phyloP scores from a whole-genome alignment of 192 early-diverging fungal species.

The Backusella sp. region DNA sequence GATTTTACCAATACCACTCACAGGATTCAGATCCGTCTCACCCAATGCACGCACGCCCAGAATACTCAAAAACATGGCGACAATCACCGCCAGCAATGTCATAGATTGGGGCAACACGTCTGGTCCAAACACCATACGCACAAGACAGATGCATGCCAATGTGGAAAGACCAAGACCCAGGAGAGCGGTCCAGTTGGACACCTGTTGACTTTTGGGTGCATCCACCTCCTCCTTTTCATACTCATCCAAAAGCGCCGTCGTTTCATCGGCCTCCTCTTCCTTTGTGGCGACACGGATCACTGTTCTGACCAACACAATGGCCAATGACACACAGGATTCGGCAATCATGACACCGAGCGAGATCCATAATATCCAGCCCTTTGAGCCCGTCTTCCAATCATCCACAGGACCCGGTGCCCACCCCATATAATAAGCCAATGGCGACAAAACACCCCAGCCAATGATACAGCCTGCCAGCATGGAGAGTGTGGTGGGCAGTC shows the following conservation, averaged over 20 bases:
- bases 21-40: constrained; percentile 83
- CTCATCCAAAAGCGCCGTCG: background rate
- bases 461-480: constrained; percentile 69
- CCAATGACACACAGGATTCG: constrained; percentile 64
- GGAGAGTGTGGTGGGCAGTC: constrained; percentile 66
- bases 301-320: constrained; percentile 42
- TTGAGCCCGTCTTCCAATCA: constrained; percentile 66
- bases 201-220: constrained; percentile 51
- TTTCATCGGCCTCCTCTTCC: background rate
- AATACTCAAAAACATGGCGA: constrained; percentile 74
- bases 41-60: constrained; percentile 85
- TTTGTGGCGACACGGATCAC: constrained; percentile 35
- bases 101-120: constrained; percentile 61
- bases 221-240: constrained; percentile 29
- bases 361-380: constrained; percentile 81
- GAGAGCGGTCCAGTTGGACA: constrained; percentile 61
- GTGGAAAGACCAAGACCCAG: constrained; percentile 64
- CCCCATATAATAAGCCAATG: constrained; percentile 58
- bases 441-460: constrained; percentile 76
- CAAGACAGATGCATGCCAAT: constrained; percentile 57
- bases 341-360: constrained; percentile 79
- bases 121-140: constrained; percentile 62
- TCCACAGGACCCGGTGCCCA: constrained; percentile 73
- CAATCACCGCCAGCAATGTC: constrained; percentile 62
- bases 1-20: constrained; percentile 81